These are phyloP conservation scores for Phaffia tasmanica DNA, from an alignment of 768 basidiomycete species.

Conservation along the genomic window DNA sequence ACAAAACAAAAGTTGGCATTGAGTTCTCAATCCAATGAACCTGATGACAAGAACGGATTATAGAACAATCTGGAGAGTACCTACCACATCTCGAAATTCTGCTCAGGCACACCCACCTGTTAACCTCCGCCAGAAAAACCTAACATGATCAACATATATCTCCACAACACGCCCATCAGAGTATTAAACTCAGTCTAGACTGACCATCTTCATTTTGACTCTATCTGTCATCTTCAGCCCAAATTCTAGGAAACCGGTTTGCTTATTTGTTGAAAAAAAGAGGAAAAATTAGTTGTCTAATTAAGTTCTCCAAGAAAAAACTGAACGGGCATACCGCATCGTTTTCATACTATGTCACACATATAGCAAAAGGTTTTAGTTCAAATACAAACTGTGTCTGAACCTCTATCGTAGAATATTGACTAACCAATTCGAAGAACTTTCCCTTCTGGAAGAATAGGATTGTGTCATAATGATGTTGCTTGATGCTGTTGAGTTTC, in stretches of 20 bases:
- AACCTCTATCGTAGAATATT: too few relatives aligned
- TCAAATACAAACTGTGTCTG: too few relatives aligned
- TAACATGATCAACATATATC: background rate
- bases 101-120: slow-evolving; percentile 90
- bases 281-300: background rate
- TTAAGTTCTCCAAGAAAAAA: too few relatives aligned
- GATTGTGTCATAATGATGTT: slow-evolving; percentile 91
- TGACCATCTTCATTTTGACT: slow-evolving; percentile 98
- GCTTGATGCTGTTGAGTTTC: slow-evolving; percentile 67
- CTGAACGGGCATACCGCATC: slow-evolving; percentile 49
- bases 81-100: slow-evolving; percentile 55
- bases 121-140: background rate
- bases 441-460: slow-evolving; percentile 70
- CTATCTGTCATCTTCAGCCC: slow-evolving; percentile 70
- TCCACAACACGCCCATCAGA: background rate
- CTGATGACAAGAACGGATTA: slow-evolving; percentile 70
- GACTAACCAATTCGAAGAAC: slow-evolving; percentile 35
- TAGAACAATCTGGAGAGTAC: background rate
- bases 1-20: background rate
- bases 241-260: slow-evolving; percentile 84
- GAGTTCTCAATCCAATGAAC: slow-evolving; percentile 27
- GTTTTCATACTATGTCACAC: slow-evolving; percentile 57
- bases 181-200: slow-evolving; percentile 24
- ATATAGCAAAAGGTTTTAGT: too few relatives aligned
- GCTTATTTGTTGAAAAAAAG: background rate